A percentile compares a stretch with the other conserved stretches of the same genome.
phyloP scores from a whole-genome alignment of 495 filamentous ascomycete genomes.

The Daldinia loculata region DNA sequence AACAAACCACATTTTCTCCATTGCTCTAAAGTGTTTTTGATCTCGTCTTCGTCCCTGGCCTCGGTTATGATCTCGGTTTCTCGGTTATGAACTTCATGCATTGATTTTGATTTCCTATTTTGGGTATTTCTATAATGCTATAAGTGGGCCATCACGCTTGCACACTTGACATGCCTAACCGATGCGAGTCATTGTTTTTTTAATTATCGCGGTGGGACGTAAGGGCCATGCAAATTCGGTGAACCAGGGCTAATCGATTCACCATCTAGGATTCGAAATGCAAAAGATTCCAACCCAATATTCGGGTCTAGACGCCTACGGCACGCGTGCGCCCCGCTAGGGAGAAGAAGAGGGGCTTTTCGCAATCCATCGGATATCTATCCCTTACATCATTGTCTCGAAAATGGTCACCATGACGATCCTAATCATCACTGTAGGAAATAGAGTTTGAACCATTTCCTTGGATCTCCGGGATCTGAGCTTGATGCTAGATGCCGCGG shows the following conservation, averaged over 20 bases:
- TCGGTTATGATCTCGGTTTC: conserved; percentile 15
- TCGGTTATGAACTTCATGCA: conserved; percentile 8
- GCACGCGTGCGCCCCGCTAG: conserved; percentile 37
- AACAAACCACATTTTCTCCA: conserved; percentile 16
- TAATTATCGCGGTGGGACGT: conserved; percentile 17
- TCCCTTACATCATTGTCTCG: conserved; percentile 37
- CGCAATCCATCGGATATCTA: neutral
- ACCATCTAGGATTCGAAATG: neutral
- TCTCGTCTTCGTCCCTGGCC: neutral
- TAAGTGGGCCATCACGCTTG: conserved; percentile 14
- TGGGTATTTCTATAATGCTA: conserved; percentile 26
- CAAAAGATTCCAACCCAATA: conserved; percentile 16
- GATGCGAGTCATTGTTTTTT: conserved; percentile 36
- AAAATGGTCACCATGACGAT: conserved; percentile 2
- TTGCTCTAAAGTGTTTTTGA: neutral
- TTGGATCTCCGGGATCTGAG: conserved; percentile 20
- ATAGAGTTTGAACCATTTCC: conserved; percentile 5
- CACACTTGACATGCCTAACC: neutral
- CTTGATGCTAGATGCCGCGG: conserved; percentile 13
- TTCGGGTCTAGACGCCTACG: conserved; percentile 25
- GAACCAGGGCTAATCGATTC: conserved; percentile 20
- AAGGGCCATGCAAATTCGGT: conserved; percentile 39
- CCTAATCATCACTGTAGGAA: neutral
- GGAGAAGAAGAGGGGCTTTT: conserved; percentile 29
- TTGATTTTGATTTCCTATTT: conserved; percentile 29